Conservation (phyloP, 2,329 filamentous ascomycete species). For the Cercospora beticola region DNA sequence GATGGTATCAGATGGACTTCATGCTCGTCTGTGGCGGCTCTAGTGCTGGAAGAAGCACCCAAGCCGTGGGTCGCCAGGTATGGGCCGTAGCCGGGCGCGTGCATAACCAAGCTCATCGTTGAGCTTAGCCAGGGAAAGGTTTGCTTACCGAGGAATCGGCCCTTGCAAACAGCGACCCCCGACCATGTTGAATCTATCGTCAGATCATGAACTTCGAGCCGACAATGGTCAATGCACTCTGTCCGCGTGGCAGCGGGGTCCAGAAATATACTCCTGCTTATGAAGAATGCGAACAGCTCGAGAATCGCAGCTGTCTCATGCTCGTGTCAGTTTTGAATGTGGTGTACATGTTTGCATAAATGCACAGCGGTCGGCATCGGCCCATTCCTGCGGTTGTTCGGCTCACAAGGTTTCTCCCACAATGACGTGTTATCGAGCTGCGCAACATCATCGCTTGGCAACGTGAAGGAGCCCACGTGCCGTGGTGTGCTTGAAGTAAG, state of each 20-base stretch:
- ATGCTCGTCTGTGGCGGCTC: neutral
- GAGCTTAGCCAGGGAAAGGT: neutral
- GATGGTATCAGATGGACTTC: neutral
- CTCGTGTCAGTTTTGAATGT: neutral
- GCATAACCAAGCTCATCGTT: neutral
- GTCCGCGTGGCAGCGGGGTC: neutral
- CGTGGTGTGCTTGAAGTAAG: neutral
- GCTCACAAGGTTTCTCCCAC: neutral
- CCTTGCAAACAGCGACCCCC: neutral
- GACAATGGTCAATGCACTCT: neutral
- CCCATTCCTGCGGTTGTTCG: neutral
- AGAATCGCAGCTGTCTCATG: neutral
- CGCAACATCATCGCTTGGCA: neutral
- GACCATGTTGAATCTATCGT: neutral
- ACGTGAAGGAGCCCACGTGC: neutral
- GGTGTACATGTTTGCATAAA: neutral
- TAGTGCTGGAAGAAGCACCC: constrained; percentile 3
- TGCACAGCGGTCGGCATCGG: neutral
- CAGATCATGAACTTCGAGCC: neutral
- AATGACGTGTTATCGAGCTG: neutral
- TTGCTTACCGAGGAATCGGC: neutral
- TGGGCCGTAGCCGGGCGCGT: neutral
- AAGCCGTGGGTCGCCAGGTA: neutral
- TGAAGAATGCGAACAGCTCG: neutral
- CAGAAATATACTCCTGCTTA: neutral